These are phyloP conservation scores for Coemansia sp. DNA, from an alignment of 192 early-diverging fungal genomes.

Conservation along the genomic window DNA sequence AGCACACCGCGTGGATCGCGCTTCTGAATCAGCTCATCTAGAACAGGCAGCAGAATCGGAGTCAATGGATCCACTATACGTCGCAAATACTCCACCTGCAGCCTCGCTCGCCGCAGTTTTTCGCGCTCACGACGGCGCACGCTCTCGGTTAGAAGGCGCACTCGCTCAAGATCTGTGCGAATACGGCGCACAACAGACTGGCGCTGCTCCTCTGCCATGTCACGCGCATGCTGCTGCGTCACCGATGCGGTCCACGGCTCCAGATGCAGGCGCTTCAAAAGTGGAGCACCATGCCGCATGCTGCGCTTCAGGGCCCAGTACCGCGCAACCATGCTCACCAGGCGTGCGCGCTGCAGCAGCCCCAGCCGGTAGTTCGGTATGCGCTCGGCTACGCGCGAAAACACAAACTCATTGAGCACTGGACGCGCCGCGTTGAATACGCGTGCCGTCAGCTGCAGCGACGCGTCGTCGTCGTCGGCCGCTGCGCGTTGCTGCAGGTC, in stretches of 20 bases:
- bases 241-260: conserved; percentile 95
- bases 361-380: conserved; percentile 1
- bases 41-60: conserved; percentile 60
- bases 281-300: conserved; percentile 85
- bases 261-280: conserved; percentile 92
- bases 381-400: neutral
- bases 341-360: conserved; percentile 10
- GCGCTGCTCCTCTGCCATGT: conserved; percentile 71
- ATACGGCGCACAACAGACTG: conserved; percentile 59
- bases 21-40: conserved; percentile 66
- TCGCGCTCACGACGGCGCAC: conserved; percentile 72
- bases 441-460: conserved; percentile 48
- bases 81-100: conserved; percentile 68
- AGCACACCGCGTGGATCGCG: conserved; percentile 75
- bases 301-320: conserved; percentile 97
- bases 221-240: conserved; percentile 72
- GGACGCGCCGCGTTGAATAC: conserved; percentile 42
- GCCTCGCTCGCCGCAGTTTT: conserved; percentile 62
- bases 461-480: conserved; percentile 15
- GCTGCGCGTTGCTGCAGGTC: conserved; percentile 13
- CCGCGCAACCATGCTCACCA: conserved; percentile 60
- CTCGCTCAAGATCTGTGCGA: conserved; percentile 85
- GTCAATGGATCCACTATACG: conserved; percentile 70
- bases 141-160: conserved; percentile 76
- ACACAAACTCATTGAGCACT: conserved; percentile 42